phyloP scores from a whole-genome alignment of 768 basidiomycete genomes.

The Wakefieldia striispora region DNA sequence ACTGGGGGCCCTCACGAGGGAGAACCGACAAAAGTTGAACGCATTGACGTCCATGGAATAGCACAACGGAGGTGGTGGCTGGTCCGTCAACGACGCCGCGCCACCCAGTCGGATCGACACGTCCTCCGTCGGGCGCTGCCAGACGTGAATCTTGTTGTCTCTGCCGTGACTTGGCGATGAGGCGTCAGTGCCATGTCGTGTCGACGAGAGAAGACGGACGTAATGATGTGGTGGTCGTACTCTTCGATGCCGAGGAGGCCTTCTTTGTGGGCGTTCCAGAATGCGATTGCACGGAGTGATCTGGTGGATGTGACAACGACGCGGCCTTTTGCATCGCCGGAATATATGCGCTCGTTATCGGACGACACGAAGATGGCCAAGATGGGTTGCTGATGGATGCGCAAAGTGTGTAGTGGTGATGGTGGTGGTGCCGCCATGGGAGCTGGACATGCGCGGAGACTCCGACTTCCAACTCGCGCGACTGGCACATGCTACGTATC shows the following conservation, averaged over 20 bases:
- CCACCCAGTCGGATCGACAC: constrained; percentile 48
- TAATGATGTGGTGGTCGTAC: constrained; percentile 63
- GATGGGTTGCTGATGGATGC: constrained; percentile 67
- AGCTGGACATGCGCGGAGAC: too few species aligned
- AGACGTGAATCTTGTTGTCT: constrained; percentile 84
- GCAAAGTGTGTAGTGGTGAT: constrained; percentile 70
- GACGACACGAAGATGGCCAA: constrained; percentile 59
- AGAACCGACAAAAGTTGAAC: constrained; percentile 91
- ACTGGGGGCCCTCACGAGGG: constrained; percentile 45
- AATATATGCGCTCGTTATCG: constrained; percentile 80
- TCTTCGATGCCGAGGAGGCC: constrained; percentile 79
- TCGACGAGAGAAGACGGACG: constrained; percentile 50
- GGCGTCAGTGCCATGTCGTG: neutral
- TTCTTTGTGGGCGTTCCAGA: constrained; percentile 80
- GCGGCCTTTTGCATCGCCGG: constrained; percentile 79
- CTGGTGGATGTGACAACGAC: constrained; percentile 75
- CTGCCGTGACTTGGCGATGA: constrained; percentile 59
- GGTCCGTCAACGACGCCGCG: constrained; percentile 52
- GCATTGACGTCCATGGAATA: constrained; percentile 89
- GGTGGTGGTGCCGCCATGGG: constrained; percentile 34
- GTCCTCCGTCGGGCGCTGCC: constrained; percentile 53
- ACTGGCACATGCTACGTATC: too few species aligned
- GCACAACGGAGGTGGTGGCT: constrained; percentile 48
- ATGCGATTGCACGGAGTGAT: constrained; percentile 66
- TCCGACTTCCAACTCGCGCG: neutral